Conservation (phyloP, 176 grass and related monocot species). For the Lolium perenne region DNA sequence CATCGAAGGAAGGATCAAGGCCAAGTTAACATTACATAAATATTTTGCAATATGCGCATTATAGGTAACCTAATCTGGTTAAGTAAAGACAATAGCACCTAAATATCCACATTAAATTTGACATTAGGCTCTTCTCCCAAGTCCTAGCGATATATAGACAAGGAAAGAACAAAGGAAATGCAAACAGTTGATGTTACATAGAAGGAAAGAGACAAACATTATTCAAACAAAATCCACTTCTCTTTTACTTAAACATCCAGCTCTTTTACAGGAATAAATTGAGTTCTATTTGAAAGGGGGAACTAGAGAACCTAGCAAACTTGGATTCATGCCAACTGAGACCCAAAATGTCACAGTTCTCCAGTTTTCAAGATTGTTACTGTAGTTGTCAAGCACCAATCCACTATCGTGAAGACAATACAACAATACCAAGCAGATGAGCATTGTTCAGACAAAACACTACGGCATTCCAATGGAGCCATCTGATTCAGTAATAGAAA, state of each 20-base stretch:
- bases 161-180: not conserved
- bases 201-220: not conserved
- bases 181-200: not conserved
- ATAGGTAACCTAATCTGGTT: not conserved
- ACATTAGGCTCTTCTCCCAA: not conserved
- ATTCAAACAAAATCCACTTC: not conserved
- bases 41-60: not conserved
- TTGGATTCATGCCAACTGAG: not conserved
- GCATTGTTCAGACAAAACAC: not conserved
- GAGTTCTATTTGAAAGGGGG: not conserved
- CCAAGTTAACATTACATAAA: not conserved
- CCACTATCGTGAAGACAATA: not conserved
- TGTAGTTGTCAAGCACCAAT: not conserved
- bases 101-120: not conserved
- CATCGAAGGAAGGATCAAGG: slow-evolving; percentile 9
- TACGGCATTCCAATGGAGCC: not conserved
- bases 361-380: not conserved
- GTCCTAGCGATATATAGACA: not conserved
- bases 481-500: not conserved
- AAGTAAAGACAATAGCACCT: not conserved
- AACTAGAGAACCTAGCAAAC: not conserved
- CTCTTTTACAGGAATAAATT: not conserved
- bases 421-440: not conserved
- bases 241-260: not conserved
- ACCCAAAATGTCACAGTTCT: not conserved